Conservation (phyloP, 2,329 filamentous ascomycete species). For the Paraphaeosphaeria sporulosa region DNA sequence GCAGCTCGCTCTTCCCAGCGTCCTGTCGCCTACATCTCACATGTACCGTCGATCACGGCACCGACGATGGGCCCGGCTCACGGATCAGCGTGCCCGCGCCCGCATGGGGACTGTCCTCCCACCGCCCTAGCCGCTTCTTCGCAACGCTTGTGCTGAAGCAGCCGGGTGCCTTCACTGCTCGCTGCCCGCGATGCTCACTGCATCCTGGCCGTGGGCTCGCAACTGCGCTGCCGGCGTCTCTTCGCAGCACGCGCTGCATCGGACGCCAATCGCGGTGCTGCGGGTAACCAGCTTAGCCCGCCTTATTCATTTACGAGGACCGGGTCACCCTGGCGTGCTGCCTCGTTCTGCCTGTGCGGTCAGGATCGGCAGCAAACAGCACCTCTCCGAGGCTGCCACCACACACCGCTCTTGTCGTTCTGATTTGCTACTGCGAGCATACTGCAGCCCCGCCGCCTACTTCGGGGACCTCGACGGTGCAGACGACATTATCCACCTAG, state of each 20-base stretch:
- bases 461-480: constrained; percentile 10
- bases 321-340: constrained; percentile 27
- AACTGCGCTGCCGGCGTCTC: background rate
- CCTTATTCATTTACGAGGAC: constrained; percentile 42
- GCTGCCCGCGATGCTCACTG: too few species aligned
- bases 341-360: constrained; percentile 20
- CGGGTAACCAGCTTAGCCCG: constrained; percentile 28
- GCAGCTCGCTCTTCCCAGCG: constrained; percentile 1
- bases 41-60: constrained; percentile 29
- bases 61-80: constrained; percentile 22
- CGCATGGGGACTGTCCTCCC: constrained; percentile 14
- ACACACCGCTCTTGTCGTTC: constrained; percentile 19
- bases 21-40: constrained; percentile 6
- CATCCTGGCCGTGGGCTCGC: background rate
- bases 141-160: constrained; percentile 9
- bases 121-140: constrained; percentile 10
- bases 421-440: constrained; percentile 27
- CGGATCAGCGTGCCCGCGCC: constrained; percentile 21
- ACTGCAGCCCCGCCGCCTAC: constrained; percentile 28
- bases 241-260: constrained; percentile 15
- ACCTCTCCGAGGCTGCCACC: too few species aligned
- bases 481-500: constrained; percentile 9
- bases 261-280: constrained; percentile 24
- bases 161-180: background rate
- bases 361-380: constrained; percentile 28